Base-by-base conservation (phyloP, 441 rosid genomes). In the Erodium chrysanthum region DNA sequence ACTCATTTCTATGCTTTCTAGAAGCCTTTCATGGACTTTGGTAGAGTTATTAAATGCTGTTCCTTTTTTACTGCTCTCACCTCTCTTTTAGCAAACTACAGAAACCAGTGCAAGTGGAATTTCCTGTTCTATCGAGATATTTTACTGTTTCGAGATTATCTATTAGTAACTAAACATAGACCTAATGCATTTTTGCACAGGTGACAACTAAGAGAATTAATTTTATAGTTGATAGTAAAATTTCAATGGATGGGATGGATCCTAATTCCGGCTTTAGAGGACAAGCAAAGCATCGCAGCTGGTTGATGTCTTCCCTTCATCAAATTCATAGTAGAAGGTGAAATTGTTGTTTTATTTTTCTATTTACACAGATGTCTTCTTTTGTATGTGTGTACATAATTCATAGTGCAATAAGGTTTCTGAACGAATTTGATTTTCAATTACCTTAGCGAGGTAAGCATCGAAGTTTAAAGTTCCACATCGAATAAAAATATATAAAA, bases 161-260 rank as follows among this genome's bases (percentile, higher is more conserved):
- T 59, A 21, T 48, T 54, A 27, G 15, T 67, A 14, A 20, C 52
- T 75, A 40, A 68, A 58, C 48, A 64, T n/a, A 50, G 21, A 63
- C 22, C 56, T 12, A 7, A 25, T 66, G 22, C 33, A 6, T 4
- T 1, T 67, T 54, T 50, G 73, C 75, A 64, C 90, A 92, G 99
- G 91, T 96, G 68, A 92, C 97, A 52, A 86, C 88, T 74, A 84
- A 85, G 76, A 88, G 93, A 80, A 89, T 96, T 75, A 96, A 92
- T 84, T 96, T 96, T 78, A 86, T 96, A 60, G 89, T 86, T 66
- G 91, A 92, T 80, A 77, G 71, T 69, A 75, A 70, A 71, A 74
- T 71, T 68, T 18, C 69, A 40, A 18, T 48, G 68, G 84, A 79
- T 82, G 86, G 76, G 70, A 76, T 75, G 68, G 86, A 81, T 70